Percentiles rank a stretch among this genome's conserved stretches.
phyloP scores from a whole-genome alignment of 805 yeast species.

The Monosporozyma siamensis region DNA sequence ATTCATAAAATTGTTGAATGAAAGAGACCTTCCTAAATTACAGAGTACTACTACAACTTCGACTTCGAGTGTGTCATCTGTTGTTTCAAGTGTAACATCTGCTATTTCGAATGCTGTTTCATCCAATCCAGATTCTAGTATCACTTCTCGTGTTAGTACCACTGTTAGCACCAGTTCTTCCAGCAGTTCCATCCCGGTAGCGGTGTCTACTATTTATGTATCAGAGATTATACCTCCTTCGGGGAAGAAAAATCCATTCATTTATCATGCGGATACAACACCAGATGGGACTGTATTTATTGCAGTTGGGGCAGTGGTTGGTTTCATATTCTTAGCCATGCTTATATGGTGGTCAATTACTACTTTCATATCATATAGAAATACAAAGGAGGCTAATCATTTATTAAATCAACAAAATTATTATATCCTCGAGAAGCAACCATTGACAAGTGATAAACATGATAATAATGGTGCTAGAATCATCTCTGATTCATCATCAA shows the following conservation, averaged over 20 bases:
- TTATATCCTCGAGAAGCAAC: neutral
- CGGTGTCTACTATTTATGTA: slow-evolving; percentile 14
- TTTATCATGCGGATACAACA: slow-evolving; percentile 36
- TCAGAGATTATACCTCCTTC: slow-evolving; percentile 44
- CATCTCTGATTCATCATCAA: slow-evolving; percentile 3
- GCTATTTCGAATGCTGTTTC: too few relatives aligned
- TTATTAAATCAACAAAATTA: slow-evolving; percentile 1
- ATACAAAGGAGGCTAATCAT: slow-evolving; percentile 35
- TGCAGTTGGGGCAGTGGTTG: slow-evolving; percentile 64
- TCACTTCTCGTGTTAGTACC: neutral
- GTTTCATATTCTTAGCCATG: slow-evolving; percentile 45
- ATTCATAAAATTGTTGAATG: neutral
- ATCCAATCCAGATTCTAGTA: too few relatives aligned
- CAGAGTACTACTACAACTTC: too few relatives aligned
- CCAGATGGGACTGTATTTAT: slow-evolving; percentile 80
- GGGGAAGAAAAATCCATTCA: slow-evolving; percentile 52
- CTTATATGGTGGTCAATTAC: slow-evolving; percentile 43
- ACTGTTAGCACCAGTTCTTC: neutral
- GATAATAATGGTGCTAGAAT: neutral
- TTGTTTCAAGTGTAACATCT: too few relatives aligned
- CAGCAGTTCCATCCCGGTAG: neutral
- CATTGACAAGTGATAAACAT: neutral
- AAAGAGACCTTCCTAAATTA: slow-evolving; percentile 1
- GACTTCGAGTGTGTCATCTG: neutral
- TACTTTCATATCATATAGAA: slow-evolving; percentile 40